Conservation (phyloP, 1,284 basidiomycete species). For the Clitocybe nebularis region DNA sequence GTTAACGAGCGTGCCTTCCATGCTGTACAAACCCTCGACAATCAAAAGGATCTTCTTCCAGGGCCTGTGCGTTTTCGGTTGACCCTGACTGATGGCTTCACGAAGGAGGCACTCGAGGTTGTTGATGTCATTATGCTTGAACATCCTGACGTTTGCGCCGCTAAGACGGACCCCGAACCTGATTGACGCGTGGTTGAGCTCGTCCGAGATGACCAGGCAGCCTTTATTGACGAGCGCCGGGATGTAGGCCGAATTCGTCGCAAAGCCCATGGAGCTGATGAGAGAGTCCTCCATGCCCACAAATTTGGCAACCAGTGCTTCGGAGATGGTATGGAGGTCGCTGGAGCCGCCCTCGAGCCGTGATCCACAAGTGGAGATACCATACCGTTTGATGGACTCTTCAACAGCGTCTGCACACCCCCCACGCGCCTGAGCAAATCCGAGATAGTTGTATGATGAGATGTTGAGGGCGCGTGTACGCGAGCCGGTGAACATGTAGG, state of each 20-base stretch:
- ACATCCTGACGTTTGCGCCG: conserved; percentile 88
- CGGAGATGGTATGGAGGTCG: conserved; percentile 81
- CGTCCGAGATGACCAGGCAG: conserved; percentile 95
- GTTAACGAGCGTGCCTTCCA: conserved; percentile 95
- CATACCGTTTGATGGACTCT: conserved; percentile 74
- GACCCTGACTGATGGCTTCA: conserved; percentile 95
- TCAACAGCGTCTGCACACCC: conserved; percentile 94
- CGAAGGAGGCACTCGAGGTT: conserved; percentile 79
- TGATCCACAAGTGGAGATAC: conserved; percentile 74
- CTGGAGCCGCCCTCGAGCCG: conserved; percentile 82
- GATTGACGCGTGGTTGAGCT: conserved; percentile 95
- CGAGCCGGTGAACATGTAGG: conserved; percentile 76
- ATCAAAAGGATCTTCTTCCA: conserved; percentile 99
- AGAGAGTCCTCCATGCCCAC: conserved; percentile 87
- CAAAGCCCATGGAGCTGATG: conserved; percentile 95
- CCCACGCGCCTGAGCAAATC: conserved; percentile 92
- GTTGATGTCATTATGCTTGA: conserved; percentile 96
- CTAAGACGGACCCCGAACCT: conserved; percentile 90
- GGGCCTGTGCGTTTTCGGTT: conserved; percentile 94
- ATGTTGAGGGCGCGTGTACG: conserved; percentile 92
- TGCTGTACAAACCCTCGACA: conserved; percentile 95
- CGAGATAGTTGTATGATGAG: conserved; percentile 99
- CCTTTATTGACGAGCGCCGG: conserved; percentile 91
- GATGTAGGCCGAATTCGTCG: conserved; percentile 95
- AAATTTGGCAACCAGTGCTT: conserved; percentile 88